phyloP scores from a whole-genome alignment of 2,329 filamentous ascomycete species.

The Phialophora chinensis region DNA sequence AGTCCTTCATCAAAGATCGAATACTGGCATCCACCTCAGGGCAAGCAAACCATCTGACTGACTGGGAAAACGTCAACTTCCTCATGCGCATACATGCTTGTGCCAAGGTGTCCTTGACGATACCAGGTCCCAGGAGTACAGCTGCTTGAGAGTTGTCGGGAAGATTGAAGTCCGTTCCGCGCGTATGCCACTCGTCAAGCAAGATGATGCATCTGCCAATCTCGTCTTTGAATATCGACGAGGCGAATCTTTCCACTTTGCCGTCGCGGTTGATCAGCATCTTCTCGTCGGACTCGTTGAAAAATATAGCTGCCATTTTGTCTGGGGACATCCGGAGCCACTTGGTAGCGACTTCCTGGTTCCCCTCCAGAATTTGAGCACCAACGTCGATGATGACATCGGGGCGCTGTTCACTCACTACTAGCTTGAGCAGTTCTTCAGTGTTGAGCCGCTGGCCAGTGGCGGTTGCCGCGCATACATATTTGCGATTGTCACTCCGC shows the following conservation, averaged over 20 bases:
- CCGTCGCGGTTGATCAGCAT: conserved; percentile 43
- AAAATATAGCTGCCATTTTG: conserved; percentile 62
- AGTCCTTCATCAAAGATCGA: conserved; percentile 36
- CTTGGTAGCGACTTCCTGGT: conserved; percentile 57
- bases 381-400: conserved; percentile 74
- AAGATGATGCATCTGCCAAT: conserved; percentile 68
- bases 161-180: conserved; percentile 71
- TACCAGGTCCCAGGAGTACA: conserved; percentile 67
- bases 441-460: conserved; percentile 44
- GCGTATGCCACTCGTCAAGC: conserved; percentile 72
- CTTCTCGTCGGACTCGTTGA: conserved; percentile 48
- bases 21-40: conserved; percentile 66
- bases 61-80: conserved; percentile 70
- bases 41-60: conserved; percentile 65
- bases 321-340: conserved; percentile 57
- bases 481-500: conserved; percentile 55
- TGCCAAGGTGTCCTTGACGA: conserved; percentile 66
- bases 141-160: conserved; percentile 66
- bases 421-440: conserved; percentile 53
- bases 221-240: conserved; percentile 64
- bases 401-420: conserved; percentile 46
- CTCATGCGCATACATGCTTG: conserved; percentile 73
- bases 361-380: conserved; percentile 70
- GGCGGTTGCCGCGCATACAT: conserved; percentile 32
- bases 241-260: conserved; percentile 51